These are phyloP conservation scores for Monosporozyma aerobia DNA, from an alignment of 805 yeast species.

Conservation along the genomic window DNA sequence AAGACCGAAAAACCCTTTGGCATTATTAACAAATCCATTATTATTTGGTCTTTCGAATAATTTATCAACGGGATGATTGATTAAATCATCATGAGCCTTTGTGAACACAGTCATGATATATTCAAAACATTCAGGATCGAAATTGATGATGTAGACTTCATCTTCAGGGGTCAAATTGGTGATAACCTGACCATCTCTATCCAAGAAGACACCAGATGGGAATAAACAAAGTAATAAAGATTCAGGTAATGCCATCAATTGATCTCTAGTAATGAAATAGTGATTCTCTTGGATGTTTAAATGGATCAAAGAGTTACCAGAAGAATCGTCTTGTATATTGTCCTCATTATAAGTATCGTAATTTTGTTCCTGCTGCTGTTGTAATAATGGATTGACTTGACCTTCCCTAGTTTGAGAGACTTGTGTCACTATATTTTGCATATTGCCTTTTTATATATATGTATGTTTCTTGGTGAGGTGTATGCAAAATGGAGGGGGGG, in stretches of 20 bases:
- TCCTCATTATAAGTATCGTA: conserved; percentile 1
- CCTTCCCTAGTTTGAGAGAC: conserved; percentile 40
- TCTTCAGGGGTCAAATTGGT: conserved; percentile 73
- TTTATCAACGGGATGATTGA: conserved; percentile 33
- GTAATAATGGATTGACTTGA: conserved; percentile 1
- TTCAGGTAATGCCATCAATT: conserved; percentile 86
- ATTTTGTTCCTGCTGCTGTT: conserved; percentile 3
- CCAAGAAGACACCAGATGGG: conserved; percentile 84
- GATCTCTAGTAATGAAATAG: conserved; percentile 77
- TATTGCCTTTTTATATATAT: background rate
- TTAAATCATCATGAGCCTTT: conserved; percentile 54
- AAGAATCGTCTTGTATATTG: conserved; percentile 26
- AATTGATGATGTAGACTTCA: conserved; percentile 64
- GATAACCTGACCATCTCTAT: conserved; percentile 66
- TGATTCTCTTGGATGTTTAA: conserved; percentile 66
- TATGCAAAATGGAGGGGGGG: background rate
- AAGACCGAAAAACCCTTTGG: conserved; percentile 25
- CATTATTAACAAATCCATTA: conserved; percentile 12
- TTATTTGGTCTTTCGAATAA: conserved; percentile 25
- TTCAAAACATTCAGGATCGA: conserved; percentile 77
- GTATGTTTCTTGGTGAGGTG: no score
- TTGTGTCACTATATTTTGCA: conserved; percentile 55
- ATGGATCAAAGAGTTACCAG: conserved; percentile 53
- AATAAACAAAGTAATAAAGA: conserved; percentile 75
- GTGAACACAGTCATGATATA: conserved; percentile 70